Evolutionary conservation across 192 early-diverging fungal genomes (phyloP), one percentile per base, ranked within the genome.

Genomic region (Coemansia pectinata): DNA sequence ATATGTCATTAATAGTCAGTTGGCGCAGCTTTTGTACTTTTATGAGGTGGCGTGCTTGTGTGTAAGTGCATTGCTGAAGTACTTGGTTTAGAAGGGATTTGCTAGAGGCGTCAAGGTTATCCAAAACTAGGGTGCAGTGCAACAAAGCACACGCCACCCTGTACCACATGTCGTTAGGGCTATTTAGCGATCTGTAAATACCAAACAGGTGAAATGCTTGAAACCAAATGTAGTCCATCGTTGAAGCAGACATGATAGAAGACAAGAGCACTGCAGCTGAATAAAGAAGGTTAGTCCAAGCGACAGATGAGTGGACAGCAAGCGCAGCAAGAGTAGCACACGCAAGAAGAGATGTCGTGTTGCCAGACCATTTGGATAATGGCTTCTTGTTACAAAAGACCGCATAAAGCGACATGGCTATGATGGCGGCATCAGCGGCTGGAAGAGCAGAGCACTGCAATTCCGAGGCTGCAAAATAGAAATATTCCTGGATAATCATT

Each of bases 1-100:
- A 61, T 8, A 79, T 60, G 10, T 79, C 78, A n/a, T 45, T 68
- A 11, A 45, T 12, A 4, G 36, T 71, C 17, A 79, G 38, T 15
- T 65, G n/a, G 45, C 69, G 38, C 4, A 58, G 19, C 11, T 48
- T 66, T 27, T 62, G 64, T 3, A 48, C 12, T 3, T n/a, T 34
- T 12, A 77, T 0, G 23, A 77, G 42, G 8, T 58, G 52, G 10
- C 69, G 74, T 38, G 53, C 74, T 10, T 67, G 65, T 12, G 41
- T 31, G 2, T 60, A 77, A 9, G 47, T n/a, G 14, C 58, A 21
- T 11, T 45, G 70, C 2, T 48, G 45, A 7, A 48, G 5, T 1
- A 21, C 45, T 21, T 48, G 45, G 15, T 48, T 48, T 17, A 48
- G 5, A 4, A 48, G 4, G 19, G 15, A 17, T 21, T 48, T 48